Conservation (phyloP, 2,329 filamentous ascomycete species). For the Dryadomyces quercivorus region DNA sequence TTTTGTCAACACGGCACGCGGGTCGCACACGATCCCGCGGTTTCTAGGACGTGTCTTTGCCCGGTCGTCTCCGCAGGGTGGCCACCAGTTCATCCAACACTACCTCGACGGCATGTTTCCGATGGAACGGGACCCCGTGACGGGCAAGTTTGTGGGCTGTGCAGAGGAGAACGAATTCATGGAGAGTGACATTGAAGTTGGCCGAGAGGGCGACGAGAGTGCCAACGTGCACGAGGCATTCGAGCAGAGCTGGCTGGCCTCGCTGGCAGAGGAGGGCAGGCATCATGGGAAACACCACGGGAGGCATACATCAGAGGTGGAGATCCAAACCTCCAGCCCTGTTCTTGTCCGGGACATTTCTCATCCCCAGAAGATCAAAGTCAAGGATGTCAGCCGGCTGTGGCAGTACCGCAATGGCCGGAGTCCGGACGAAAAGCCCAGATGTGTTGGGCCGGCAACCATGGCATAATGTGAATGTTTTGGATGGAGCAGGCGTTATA, state of each 20-base stretch:
- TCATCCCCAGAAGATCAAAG: constrained; percentile 27
- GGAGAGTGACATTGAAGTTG: constrained; percentile 40
- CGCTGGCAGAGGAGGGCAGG: constrained; percentile 27
- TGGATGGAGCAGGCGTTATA: neutral
- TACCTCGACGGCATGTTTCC: constrained; percentile 52
- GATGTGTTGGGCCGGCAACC: neutral
- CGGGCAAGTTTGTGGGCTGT: constrained; percentile 26
- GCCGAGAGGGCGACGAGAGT: constrained; percentile 29
- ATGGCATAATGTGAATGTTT: constrained; percentile 4
- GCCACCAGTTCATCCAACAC: constrained; percentile 49
- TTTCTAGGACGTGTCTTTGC: constrained; percentile 52
- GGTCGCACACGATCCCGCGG: constrained; percentile 36
- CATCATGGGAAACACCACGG: constrained; percentile 17
- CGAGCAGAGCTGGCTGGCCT: constrained; percentile 33
- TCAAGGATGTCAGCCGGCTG: constrained; percentile 48
- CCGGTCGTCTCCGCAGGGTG: constrained; percentile 34
- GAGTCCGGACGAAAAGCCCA: constrained; percentile 29
- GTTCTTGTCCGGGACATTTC: constrained; percentile 10
- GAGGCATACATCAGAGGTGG: neutral
- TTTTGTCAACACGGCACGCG: constrained; percentile 38
- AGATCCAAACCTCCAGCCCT: constrained; percentile 17
- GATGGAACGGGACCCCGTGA: constrained; percentile 28
- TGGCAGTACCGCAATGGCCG: constrained; percentile 52
- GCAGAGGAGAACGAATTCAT: constrained; percentile 41
- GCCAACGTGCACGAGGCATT: constrained; percentile 33